Base-by-base conservation (phyloP, 305 asterid genomes). In the Plantago lanceolata region DNA sequence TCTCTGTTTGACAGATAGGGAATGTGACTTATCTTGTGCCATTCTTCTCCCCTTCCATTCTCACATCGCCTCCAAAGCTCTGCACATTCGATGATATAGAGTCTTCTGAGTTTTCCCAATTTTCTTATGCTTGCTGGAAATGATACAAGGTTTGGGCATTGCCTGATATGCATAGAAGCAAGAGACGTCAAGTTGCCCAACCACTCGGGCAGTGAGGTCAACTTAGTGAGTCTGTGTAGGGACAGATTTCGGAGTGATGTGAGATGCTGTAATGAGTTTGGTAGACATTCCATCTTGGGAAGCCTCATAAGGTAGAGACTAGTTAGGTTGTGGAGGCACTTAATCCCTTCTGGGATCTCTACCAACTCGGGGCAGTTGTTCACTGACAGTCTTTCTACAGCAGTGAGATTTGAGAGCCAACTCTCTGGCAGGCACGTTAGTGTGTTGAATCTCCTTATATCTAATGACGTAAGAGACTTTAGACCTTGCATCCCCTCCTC, bases 181-280 rank as follows among this genome's bases (percentile, higher is more conserved):
- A 57, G 61, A 16, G 61, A 14, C 16, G 61, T 29, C 9, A 33
- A 57, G 2, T 26, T 16, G 14, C 47, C 61, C 61, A 59, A 59
- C 33, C 63, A 37, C 19, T 59, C 50, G 2, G 63, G 65, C 54
- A 60, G 54, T 13, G 54, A 60, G 44, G 54, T 45, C 40, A 60
- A 37, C 24, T 6, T 11, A 15, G 54, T 13, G 21, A 60, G 65
- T 0, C 0, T 0, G 14, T 0, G 0, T 14, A 60, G 54, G 2
- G 5, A 7, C 17, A 60, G 65, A 13, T 0, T 4, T 9, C 45
- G 24, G 40, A 60, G 29, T 44, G 65, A 60, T 13, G 40, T 4
- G 31, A 63, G n/a, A 16, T 20, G 20, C 17, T 45, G 19, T 20
- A 47, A n/a, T 29, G 58, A 16, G 6, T 33, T 17, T 2, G 56